Evolutionary conservation across 805 yeast genomes (phyloP), one percentile per base, ranked within the genome.

Genomic region (Blastobotrys mokoenaii): DNA sequence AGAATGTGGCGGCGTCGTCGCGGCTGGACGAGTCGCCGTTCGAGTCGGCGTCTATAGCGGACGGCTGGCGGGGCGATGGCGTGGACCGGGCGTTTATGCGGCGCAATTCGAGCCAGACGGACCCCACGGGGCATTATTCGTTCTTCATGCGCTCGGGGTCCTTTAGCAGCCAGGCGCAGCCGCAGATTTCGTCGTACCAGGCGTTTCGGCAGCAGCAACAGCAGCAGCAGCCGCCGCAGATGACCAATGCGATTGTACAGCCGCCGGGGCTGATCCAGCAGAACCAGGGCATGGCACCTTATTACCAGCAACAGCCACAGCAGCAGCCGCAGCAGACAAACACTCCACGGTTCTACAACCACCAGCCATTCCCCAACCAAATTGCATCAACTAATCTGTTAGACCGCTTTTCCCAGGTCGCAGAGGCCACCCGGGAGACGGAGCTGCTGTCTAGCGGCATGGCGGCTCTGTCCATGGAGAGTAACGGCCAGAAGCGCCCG

Each of bases 341-440:
- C 33, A 18, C 33, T 16, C 38, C 20, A n/a, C 30, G 40, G 25
- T 31, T 37, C 27, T 35, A 12, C 43, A 3, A 30, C 27, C 37
- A n/a, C 38, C 47, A 34, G 34, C 38, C 32, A 14, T 22, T 22
- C 27, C 4, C 27, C 8, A 22, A 29, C 20, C 17, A 29, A 11
- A 9, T 11, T 8, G 38, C 34, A 12, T 33, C 41, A 22, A 20
- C 43, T 27, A 48, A 38, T 32, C 16, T 46, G 20, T 43, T 49
- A 10, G 56, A 54, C 4, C 43, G 59, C 18, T 53, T 55, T 38
- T 46, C 56, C 16, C 49, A 45, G 41, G 44, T 60, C 8, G 61
- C 56, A 2, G 64, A 60, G 27, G 59, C 59, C n/a, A 60, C 64
- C 3, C 45, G 63, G n/a, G 63, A 59, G 33, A 63, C 58, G 1